These are phyloP conservation scores for Neoboletus brunneissimus DNA, from an alignment of 768 basidiomycete species.

Conservation along the genomic window DNA sequence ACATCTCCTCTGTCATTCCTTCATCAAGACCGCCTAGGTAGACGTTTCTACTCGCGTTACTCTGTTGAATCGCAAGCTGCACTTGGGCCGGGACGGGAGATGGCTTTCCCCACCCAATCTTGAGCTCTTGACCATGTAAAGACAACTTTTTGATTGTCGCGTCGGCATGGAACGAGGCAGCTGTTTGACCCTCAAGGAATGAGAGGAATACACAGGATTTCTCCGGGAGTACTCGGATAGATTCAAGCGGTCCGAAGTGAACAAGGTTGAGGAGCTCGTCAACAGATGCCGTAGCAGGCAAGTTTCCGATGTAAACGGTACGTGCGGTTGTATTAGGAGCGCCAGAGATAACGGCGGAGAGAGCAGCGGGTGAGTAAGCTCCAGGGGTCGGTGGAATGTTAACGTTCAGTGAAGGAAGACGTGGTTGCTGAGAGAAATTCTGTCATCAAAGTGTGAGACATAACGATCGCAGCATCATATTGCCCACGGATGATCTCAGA, in stretches of 20 bases:
- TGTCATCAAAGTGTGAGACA: conserved; percentile 22
- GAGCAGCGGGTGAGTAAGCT: conserved; percentile 75
- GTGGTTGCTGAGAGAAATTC: conserved; percentile 45
- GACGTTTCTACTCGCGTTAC: conserved; percentile 93
- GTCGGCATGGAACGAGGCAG: conserved; percentile 96
- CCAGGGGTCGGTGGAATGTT: conserved; percentile 70
- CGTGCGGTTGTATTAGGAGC: conserved; percentile 65
- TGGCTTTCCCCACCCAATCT: conserved; percentile 98
- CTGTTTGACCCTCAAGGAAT: conserved; percentile 90
- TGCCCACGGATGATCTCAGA: background rate
- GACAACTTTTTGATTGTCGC: conserved; percentile 92
- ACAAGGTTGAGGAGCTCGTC: conserved; percentile 98
- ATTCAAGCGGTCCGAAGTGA: conserved; percentile 95
- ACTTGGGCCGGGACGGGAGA: conserved; percentile 85
- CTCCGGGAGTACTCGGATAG: conserved; percentile 90
- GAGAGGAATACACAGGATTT: conserved; percentile 98
- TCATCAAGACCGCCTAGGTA: conserved; percentile 95
- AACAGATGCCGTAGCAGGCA: conserved; percentile 92
- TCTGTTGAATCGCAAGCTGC: conserved; percentile 82
- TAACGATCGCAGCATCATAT: background rate
- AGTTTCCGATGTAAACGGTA: conserved; percentile 96
- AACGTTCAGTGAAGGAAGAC: conserved; percentile 62
- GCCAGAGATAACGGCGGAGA: conserved; percentile 67
- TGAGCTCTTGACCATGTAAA: conserved; percentile 93
- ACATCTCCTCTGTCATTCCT: conserved; percentile 83